Evolutionary conservation across 495 filamentous ascomycete genomes (phyloP), one percentile per base, ranked within the genome.

Genomic region (Hypoxylon crocopeplum): DNA sequence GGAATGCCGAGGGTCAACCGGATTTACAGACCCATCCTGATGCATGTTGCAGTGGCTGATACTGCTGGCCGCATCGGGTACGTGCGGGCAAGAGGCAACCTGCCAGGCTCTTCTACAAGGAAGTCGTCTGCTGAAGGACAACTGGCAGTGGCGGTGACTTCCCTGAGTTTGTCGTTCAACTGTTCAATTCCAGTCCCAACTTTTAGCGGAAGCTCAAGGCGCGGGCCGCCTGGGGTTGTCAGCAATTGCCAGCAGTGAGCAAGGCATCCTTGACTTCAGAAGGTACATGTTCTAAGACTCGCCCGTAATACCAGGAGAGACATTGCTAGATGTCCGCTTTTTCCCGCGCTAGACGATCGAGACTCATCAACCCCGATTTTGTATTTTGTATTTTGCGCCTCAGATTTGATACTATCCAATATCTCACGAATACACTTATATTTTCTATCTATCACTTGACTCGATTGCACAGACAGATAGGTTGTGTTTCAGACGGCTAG

Each of bases 401-500:
- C 3, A n/a, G 5, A 29, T 29, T 10, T 29, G 25, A 29, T 29
- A 5, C 25, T 29, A 5, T 29, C 25, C 25, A 29, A 29, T 10
- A 29, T 5, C 10, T 29, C 5, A 29, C 25, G 10, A 29, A 29
- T 5, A 5, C 25, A 29, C 25, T 29, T 10, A 29, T 29, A 10
- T 29, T 29, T 29, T 41, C 1, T n/a, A 24, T 48, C 48, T 15
- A 21, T 47, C 52, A 46, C 15, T 51, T 51, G 40, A 51, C 33
- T 45, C 17, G 34, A 33, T 25, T 48, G 32, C 15, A 37, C 7
- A 48, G 30, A 27, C 22, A 37, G 13, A 37, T 27, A 12, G 37
- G 21, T 42, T 57, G 47, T 64, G 60, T 64, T 38, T 59, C 61
- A 59, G 49, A 56, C 61, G 61, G 61, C 13, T 64, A 64, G 49